A percentile compares a stretch with the other conserved stretches of the same genome.
Conservation (phyloP, 345 rosid species). For the Sonneratia caseolaris region DNA sequence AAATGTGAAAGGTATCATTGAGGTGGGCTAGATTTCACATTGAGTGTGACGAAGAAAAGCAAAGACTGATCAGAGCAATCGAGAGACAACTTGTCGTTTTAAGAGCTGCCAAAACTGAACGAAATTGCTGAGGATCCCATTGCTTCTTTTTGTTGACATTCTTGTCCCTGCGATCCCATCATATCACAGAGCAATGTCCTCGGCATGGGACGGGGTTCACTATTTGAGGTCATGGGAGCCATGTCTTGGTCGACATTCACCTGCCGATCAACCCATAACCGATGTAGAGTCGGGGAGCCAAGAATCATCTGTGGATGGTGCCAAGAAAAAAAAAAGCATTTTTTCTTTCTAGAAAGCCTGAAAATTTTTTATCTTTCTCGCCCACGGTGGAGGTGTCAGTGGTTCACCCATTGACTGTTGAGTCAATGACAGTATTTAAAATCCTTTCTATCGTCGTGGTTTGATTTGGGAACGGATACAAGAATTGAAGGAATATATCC, state of each 20-base stretch:
- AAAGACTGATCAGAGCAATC: background rate
- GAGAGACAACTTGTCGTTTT: background rate
- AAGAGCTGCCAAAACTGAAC: background rate
- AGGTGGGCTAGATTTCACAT: background rate
- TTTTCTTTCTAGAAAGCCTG: too few relatives aligned
- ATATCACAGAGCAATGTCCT: background rate
- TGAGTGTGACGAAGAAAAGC: background rate
- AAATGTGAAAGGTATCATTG: background rate
- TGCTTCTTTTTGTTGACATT: background rate
- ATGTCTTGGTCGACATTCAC: background rate
- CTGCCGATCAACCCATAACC: too few relatives aligned
- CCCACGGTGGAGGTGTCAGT: too few relatives aligned
- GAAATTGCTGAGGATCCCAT: background rate
- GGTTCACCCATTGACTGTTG: background rate
- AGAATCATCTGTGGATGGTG: too few relatives aligned
- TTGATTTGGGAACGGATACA: too few relatives aligned
- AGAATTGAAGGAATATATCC: too few relatives aligned
- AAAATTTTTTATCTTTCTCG: too few relatives aligned
- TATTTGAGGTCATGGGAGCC: too few relatives aligned
- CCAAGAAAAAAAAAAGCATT: too few relatives aligned
- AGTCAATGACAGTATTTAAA: too few relatives aligned
- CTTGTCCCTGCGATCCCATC: background rate
- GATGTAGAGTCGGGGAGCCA: too few relatives aligned
- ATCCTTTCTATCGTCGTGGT: background rate
- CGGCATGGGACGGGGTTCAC: background rate